Conservation (phyloP, 371 early-diverging fungal genomes). For the Mucor ambiguus region DNA sequence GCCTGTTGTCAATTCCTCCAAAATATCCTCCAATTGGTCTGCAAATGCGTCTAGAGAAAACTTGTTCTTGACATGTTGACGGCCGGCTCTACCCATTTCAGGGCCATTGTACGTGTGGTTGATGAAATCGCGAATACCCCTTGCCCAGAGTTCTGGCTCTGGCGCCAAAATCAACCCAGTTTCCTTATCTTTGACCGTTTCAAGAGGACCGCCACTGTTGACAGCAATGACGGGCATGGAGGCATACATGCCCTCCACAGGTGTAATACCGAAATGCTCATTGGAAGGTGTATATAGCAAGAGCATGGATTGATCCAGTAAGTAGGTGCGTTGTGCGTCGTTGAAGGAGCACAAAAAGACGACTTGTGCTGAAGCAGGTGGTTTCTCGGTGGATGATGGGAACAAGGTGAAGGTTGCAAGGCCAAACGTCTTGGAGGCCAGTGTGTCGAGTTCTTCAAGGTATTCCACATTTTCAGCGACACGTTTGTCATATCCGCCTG, state of each 20-base stretch:
- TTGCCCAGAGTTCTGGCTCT: constrained; percentile 65
- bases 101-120: constrained; percentile 26
- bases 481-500: constrained; percentile 82
- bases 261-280: constrained; percentile 97
- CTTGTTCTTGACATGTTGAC: constrained; percentile 58
- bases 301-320: constrained; percentile 66
- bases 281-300: constrained; percentile 91
- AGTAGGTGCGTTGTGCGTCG: constrained; percentile 75
- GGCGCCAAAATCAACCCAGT: constrained; percentile 82
- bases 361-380: constrained; percentile 62
- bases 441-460: constrained; percentile 65
- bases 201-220: constrained; percentile 87
- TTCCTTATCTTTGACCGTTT: constrained; percentile 70
- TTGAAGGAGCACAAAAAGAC: constrained; percentile 89
- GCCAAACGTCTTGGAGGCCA: constrained; percentile 52
- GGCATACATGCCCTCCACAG: constrained; percentile 95
- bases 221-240: constrained; percentile 86
- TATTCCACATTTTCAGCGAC: constrained; percentile 88
- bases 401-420: constrained; percentile 49
- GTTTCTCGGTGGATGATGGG: constrained; percentile 28
- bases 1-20: constrained; percentile 40
- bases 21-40: constrained; percentile 63
- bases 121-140: constrained; percentile 57
- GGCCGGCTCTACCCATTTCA: constrained; percentile 67
- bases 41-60: constrained; percentile 77